Base-by-base conservation (phyloP, 2,329 filamentous ascomycete species). In the Endoconidiophora polonica region DNA sequence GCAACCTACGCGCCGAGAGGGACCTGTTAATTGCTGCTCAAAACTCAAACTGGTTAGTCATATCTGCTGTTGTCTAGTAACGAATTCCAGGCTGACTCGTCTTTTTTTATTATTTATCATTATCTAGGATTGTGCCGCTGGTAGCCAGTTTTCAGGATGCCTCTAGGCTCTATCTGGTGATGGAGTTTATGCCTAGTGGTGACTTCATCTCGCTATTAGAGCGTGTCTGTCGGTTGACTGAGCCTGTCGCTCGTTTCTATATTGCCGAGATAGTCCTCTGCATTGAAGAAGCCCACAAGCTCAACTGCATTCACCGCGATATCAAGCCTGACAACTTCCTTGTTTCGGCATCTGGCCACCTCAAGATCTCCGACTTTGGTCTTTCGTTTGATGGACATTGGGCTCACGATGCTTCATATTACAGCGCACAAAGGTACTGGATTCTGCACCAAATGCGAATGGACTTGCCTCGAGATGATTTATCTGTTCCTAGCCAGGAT, bases 241-340 rank as follows among this genome's bases (percentile, higher is more conserved):
- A 96, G 62, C 68, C 73, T 0, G 77, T 85, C 41, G 80, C 88
- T 3, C 81, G 77, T 55, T 95, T 85, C 69, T 96, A 96, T 61
- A 70, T 94, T 53, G 87, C 90, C 1, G 88, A 98, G 66, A 96
- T 96, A 87, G 83, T 96, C 48, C 69, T 95, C 3, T 94, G 87
- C 58, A 81, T 98, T 22, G 88, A 96, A 64, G 90, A 94, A 63
- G 83, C 86, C 0, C 90, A 96, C 68, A 76, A 77, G 10, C 76
- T 95, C 57, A 76, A 76, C 46, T 95, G 87, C 73, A 94, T 98
- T 44, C 91, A 98, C 62, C 82, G 90, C 16, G 91, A 96, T 63
- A 77, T 96, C 61, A 98, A 98, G 63, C 91, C 90, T 0, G 90
- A 96, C 69, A 98, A 98, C 59, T 96, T 98, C 59, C 72, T 96